These are phyloP conservation scores for Salix dunnii DNA, from an alignment of 345 rosid genomes.

Conservation along the genomic window DNA sequence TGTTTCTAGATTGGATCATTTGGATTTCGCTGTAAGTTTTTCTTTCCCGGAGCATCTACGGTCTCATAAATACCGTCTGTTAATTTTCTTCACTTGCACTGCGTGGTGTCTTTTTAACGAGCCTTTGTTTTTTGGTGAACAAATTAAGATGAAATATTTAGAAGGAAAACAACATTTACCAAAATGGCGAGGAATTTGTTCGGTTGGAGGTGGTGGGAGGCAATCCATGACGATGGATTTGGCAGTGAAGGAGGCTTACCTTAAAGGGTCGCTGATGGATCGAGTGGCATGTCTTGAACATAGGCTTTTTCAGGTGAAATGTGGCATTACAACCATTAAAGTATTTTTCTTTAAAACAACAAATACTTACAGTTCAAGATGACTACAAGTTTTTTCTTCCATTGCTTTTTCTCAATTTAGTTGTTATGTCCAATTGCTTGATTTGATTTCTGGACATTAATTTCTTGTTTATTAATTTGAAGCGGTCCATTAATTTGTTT, in stretches of 20 bases:
- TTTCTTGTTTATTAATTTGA: no score
- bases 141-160: slow-evolving; percentile 52
- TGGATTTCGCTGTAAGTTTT: slow-evolving; percentile 60
- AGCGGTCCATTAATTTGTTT: neutral
- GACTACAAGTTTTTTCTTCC: no score
- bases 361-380: neutral
- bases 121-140: neutral
- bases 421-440: no score
- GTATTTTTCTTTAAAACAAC: neutral
- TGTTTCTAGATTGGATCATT: slow-evolving; percentile 67
- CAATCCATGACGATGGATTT: slow-evolving; percentile 44
- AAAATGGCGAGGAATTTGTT: slow-evolving; percentile 34
- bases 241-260: slow-evolving; percentile 53
- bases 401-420: no score
- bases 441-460: no score
- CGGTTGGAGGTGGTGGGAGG: slow-evolving; percentile 8
- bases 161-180: slow-evolving; percentile 48
- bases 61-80: no score
- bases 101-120: neutral
- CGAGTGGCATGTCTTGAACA: slow-evolving; percentile 65
- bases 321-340: neutral
- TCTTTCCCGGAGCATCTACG: neutral
- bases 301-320: slow-evolving; percentile 59
- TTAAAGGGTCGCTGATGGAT: slow-evolving; percentile 73
- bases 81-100: neutral